Conservation (phyloP, 1,284 basidiomycete species). For the Trichosporon sp. region DNA sequence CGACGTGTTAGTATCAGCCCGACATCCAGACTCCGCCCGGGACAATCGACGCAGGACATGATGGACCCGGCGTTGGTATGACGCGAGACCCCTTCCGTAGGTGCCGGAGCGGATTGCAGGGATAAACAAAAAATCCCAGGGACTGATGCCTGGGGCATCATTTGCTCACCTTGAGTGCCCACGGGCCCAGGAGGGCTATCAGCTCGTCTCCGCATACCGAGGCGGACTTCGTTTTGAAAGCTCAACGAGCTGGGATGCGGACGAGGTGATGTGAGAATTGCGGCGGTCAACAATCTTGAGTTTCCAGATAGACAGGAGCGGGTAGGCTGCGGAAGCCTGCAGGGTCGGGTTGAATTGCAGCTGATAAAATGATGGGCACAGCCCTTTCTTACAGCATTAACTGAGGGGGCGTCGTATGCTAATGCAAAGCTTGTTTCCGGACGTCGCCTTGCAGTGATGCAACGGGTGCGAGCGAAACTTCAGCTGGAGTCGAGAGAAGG, state of each 20-base stretch:
- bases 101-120: neutral
- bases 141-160: neutral
- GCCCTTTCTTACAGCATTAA: conserved; percentile 9
- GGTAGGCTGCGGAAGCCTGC: conserved; percentile 17
- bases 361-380: conserved; percentile 13
- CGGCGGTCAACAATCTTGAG: conserved; percentile 19
- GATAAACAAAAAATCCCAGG: neutral
- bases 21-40: neutral
- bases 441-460: neutral
- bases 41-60: neutral
- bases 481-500: conserved; percentile 2
- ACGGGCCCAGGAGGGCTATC: conserved; percentile 17
- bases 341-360: conserved; percentile 15
- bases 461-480: neutral
- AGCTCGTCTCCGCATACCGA: conserved; percentile 16
- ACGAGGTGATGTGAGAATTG: conserved; percentile 19
- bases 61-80: neutral
- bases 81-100: neutral
- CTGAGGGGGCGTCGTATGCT: neutral
- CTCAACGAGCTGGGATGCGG: conserved; percentile 3
- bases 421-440: conserved; percentile 1
- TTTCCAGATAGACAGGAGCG: conserved; percentile 11
- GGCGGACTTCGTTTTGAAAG: conserved; percentile 17
- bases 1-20: neutral
- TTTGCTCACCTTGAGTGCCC: conserved; percentile 11